Percentiles rank a stretch among this genome's conserved stretches.
These are phyloP conservation scores for Suillus occidentalis DNA, from an alignment of 768 basidiomycete species.

Conservation along the genomic window DNA sequence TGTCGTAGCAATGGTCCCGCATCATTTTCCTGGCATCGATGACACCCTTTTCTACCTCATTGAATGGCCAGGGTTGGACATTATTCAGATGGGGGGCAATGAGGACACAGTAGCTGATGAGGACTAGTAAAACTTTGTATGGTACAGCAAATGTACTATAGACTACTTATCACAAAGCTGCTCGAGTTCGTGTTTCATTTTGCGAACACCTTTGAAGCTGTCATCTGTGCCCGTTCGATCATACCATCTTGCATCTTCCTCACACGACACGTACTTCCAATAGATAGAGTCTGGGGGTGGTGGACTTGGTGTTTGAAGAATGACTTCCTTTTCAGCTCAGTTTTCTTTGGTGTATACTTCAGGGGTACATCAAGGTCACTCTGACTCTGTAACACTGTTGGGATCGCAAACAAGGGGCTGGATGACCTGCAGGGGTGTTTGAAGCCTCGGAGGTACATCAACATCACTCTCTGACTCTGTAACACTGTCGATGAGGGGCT, in stretches of 20 bases:
- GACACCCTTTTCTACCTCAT: slow-evolving; percentile 23
- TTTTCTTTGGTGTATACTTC: too few species aligned
- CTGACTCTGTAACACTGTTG: too few species aligned
- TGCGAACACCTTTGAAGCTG: background rate
- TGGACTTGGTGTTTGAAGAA: background rate
- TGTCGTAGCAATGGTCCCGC: slow-evolving; percentile 25
- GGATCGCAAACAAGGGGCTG: too few species aligned
- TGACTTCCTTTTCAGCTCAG: too few species aligned
- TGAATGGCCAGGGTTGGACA: slow-evolving; percentile 24
- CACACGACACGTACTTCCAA: background rate
- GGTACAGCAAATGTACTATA: too few species aligned
- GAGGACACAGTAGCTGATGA: too few species aligned
- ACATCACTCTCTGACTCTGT: too few species aligned
- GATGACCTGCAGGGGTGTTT: too few species aligned
- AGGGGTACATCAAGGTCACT: too few species aligned
- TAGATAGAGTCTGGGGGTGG: background rate
- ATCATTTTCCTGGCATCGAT: slow-evolving; percentile 10
- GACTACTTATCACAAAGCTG: background rate
- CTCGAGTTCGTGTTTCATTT: background rate
- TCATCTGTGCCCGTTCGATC: background rate
- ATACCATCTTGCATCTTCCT: background rate
- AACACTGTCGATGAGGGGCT: too few species aligned
- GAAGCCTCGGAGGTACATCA: too few species aligned
- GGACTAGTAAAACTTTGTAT: too few species aligned
- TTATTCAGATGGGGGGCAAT: slow-evolving; percentile 1